Conservation (phyloP, 352 stramenopile species). For the Phytophthora aleatoria region DNA sequence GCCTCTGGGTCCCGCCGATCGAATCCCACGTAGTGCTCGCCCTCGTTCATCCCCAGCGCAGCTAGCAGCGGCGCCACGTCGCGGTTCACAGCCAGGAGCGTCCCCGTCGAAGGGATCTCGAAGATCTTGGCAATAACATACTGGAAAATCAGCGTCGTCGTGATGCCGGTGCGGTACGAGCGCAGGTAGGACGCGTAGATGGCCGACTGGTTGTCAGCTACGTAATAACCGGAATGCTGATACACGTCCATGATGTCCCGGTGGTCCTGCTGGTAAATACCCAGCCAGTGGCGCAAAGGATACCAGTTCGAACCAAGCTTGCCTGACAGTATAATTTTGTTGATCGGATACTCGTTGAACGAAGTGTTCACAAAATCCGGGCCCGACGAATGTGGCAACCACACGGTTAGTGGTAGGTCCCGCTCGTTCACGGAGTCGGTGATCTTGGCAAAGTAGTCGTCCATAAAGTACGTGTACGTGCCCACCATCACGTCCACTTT, state of each 20-base stretch:
- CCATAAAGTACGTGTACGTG: slow-evolving; percentile 80
- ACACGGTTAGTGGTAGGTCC: slow-evolving; percentile 66
- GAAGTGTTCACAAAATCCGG: slow-evolving; percentile 64
- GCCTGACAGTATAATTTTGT: slow-evolving; percentile 75
- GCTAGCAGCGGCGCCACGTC: slow-evolving; percentile 61
- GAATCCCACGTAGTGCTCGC: slow-evolving; percentile 68
- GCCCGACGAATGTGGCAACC: slow-evolving; percentile 70
- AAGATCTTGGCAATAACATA: slow-evolving; percentile 84
- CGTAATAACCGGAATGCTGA: slow-evolving; percentile 57
- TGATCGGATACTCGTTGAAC: slow-evolving; percentile 75
- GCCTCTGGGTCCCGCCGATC: slow-evolving; percentile 56
- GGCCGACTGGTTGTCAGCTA: slow-evolving; percentile 59
- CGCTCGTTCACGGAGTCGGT: slow-evolving; percentile 51
- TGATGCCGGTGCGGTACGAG: slow-evolving; percentile 73
- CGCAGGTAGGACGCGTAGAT: slow-evolving; percentile 77
- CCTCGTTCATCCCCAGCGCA: slow-evolving; percentile 56
- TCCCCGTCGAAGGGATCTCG: slow-evolving; percentile 75
- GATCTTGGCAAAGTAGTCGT: slow-evolving; percentile 75
- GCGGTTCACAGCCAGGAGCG: slow-evolving; percentile 68
- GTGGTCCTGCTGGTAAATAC: slow-evolving; percentile 53
- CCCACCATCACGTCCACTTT: slow-evolving; percentile 68
- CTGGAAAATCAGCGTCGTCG: slow-evolving; percentile 76
- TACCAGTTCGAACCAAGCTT: slow-evolving; percentile 60
- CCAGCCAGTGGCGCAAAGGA: slow-evolving; percentile 73
- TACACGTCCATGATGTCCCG: slow-evolving; percentile 64